Evolutionary conservation across 2,329 filamentous ascomycete species (phyloP).

Genomic region (Fusarium xyrophilum): DNA sequence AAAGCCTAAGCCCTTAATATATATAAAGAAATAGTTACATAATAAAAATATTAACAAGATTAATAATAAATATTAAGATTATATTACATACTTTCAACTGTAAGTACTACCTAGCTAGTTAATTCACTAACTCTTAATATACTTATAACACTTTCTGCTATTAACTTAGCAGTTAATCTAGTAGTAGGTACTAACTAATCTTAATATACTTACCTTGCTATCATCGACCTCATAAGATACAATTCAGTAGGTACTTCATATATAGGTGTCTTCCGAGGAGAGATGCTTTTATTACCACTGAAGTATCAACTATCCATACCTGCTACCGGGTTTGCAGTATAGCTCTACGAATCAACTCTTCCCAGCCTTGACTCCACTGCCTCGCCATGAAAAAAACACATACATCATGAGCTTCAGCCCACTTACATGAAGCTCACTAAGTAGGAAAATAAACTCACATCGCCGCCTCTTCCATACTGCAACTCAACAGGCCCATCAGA

Average conservation of each 20-base stretch:
- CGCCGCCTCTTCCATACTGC: neutral
- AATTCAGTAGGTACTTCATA: neutral
- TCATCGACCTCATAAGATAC: neutral
- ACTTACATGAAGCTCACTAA: neutral
- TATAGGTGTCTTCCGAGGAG: neutral
- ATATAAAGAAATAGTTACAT: too few species aligned
- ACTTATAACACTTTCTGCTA: too few species aligned
- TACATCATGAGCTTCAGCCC: neutral
- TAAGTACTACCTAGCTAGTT: too few species aligned
- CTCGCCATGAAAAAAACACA: neutral
- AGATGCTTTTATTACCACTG: neutral
- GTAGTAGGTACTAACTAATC: too few species aligned
- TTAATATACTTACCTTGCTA: too few species aligned
- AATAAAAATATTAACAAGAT: too few species aligned
- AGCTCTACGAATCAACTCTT: neutral
- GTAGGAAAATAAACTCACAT: neutral
- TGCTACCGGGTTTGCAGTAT: neutral
- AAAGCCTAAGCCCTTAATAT: too few species aligned
- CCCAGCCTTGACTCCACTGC: neutral
- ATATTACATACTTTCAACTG: too few species aligned
- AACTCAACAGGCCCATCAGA: conserved; percentile 57
- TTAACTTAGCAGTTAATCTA: neutral
- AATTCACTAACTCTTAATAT: too few species aligned
- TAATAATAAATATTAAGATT: too few species aligned
- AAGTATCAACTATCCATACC: neutral